These are phyloP conservation scores for Daldinia grandis DNA, from an alignment of 495 filamentous ascomycete species.

Conservation along the genomic window DNA sequence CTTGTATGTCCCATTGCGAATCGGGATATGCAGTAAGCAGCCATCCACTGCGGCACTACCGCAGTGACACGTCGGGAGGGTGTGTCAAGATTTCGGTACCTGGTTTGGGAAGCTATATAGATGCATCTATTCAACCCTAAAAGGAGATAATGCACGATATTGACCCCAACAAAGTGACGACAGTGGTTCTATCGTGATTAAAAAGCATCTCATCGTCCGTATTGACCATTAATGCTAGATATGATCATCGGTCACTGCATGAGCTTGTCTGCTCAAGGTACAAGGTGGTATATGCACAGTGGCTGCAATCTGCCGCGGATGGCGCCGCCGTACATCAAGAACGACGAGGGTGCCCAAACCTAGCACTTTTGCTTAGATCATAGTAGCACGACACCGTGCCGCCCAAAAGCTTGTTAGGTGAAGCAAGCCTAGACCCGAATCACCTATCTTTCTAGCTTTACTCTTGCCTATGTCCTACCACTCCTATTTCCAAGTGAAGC, in stretches of 20 bases:
- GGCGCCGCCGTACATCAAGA: conserved; percentile 16
- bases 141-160: conserved; percentile 12
- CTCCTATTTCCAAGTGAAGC: background rate
- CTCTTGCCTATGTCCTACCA: background rate
- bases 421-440: background rate
- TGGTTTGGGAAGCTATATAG: conserved; percentile 28
- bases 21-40: conserved; percentile 42
- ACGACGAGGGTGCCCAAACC: background rate
- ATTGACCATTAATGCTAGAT: conserved; percentile 6
- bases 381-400: background rate
- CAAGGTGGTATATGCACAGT: conserved; percentile 17
- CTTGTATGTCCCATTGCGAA: conserved; percentile 30
- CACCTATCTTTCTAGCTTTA: background rate
- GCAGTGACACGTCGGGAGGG: conserved; percentile 32
- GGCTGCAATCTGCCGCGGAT: conserved; percentile 25
- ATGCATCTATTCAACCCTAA: conserved; percentile 1
- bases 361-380: background rate
- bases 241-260: conserved; percentile 18
- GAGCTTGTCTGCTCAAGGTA: conserved; percentile 8
- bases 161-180: conserved; percentile 5
- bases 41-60: conserved; percentile 32
- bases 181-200: conserved; percentile 9
- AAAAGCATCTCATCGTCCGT: conserved; percentile 2
- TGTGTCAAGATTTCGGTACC: conserved; percentile 18
- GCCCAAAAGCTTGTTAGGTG: background rate